A percentile compares a stretch with the other conserved stretches of the same genome.
Conservation (phyloP, 805 yeast species). For the Hanseniaspora meyeri region DNA sequence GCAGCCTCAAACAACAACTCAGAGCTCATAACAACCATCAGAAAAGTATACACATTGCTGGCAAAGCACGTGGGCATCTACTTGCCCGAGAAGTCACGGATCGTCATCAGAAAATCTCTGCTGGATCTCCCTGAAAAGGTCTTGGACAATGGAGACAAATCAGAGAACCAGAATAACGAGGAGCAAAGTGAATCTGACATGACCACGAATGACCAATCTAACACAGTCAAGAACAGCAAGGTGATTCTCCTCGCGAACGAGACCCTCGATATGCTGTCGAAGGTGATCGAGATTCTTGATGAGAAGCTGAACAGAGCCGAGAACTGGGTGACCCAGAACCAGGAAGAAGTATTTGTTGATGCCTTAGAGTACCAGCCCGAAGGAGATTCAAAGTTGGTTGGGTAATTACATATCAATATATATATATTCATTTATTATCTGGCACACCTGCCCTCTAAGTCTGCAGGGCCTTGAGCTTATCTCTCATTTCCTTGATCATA, state of each 20-base stretch:
- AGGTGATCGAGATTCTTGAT: conserved; percentile 72
- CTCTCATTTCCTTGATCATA: conserved; percentile 75
- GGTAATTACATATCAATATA: not conserved
- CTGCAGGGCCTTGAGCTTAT: conserved; percentile 75
- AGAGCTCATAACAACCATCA: conserved; percentile 79
- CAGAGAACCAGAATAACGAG: not conserved
- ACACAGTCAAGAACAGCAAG: conserved; percentile 46
- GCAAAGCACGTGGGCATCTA: conserved; percentile 73
- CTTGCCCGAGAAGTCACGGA: conserved; percentile 64
- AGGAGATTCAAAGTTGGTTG: not conserved
- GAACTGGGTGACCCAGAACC: conserved; percentile 53
- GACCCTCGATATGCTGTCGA: conserved; percentile 73
- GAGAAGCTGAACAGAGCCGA: conserved; percentile 79
- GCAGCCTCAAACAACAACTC: conserved; percentile 25
- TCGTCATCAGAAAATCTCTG: conserved; percentile 67
- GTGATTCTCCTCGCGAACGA: conserved; percentile 78
- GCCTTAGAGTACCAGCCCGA: not conserved
- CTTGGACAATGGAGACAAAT: conserved; percentile 22
- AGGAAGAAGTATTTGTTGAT: conserved; percentile 19
- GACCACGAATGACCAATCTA: not conserved
- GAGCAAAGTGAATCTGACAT: no score
- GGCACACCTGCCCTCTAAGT: conserved; percentile 23
- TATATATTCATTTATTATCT: not conserved
- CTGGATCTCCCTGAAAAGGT: conserved; percentile 58
- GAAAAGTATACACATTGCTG: conserved; percentile 73